Evolutionary conservation across 2,329 filamentous ascomycete species (phyloP), one percentile per base, ranked within the genome.

Genomic region (Trichothecium roseum): DNA sequence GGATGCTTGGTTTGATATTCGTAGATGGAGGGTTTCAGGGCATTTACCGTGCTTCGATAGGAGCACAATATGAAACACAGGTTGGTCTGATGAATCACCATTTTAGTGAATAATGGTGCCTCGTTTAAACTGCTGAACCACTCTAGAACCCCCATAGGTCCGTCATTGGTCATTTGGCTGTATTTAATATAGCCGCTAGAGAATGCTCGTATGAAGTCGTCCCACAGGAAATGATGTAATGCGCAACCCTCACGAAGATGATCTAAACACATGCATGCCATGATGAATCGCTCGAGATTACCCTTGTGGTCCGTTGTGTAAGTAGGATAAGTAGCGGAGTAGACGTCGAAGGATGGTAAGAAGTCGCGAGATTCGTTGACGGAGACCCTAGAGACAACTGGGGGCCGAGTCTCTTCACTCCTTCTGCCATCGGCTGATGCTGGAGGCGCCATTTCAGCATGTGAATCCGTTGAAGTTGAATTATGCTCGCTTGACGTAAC

Each of bases 161-260:
- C 46, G 16, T 47, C 45, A 3, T 49, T 45, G 2, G 48, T 37
- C 3, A 45, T 43, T 2, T 46, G 37, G 17, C 64, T 55, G 36
- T 73, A 72, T 1, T 46, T 41, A 6, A 60, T 41, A 41, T 62
- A 75, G 1, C 60, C 56, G 1, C 47, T 48, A 2, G 60, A 53
- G 34, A 65, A 72, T 2, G 52, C 47, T 7, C 62, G 53, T 20
- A 75, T 61, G 35, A 73, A 69, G 37, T 74, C 71, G 42, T 75
- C 72, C 39, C 63, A 74, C 0, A 71, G 45, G 36, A 54, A 68
- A 17, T 60, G 56, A 10, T 59, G 54, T 14, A 72, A 45, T 4
- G 43, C 35, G 8, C 52, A 50, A 10, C 50, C 42, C 17, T 50
- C 44, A 29, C 53, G 50, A 2, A 68, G 50, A 35, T 54, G 56